phyloP scores from a whole-genome alignment of 2,329 filamentous ascomycete genomes.

The Pseudodiploospora longispora region DNA sequence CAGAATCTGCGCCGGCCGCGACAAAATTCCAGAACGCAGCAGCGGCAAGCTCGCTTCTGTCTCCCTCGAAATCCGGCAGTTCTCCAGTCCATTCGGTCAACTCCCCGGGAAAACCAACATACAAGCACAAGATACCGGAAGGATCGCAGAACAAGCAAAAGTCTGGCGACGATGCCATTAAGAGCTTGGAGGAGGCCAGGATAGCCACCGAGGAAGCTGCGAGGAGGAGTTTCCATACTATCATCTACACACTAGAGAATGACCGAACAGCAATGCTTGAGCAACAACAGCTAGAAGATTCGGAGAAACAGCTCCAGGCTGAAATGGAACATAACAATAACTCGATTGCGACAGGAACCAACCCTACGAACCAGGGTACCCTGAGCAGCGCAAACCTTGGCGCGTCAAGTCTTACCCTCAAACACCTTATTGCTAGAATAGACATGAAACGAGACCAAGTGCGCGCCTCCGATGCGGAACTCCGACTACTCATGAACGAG shows the following conservation, averaged over 20 bases:
- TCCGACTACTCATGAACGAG: constrained; percentile 90
- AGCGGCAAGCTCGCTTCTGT: constrained; percentile 52
- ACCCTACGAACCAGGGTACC: constrained; percentile 68
- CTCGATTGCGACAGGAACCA: constrained; percentile 40
- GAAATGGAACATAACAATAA: constrained; percentile 71
- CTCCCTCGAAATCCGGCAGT: constrained; percentile 62
- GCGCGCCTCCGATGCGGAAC: constrained; percentile 82
- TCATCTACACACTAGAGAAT: constrained; percentile 93
- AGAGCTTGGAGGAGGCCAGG: constrained; percentile 86
- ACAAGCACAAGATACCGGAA: constrained; percentile 45
- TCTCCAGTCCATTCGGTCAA: constrained; percentile 55
- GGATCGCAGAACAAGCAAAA: constrained; percentile 49
- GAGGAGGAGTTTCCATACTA: constrained; percentile 81
- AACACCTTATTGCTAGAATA: constrained; percentile 93
- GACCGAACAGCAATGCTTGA: constrained; percentile 95
- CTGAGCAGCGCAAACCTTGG: constrained; percentile 91
- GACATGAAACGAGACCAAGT: constrained; percentile 89
- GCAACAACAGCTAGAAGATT: constrained; percentile 92
- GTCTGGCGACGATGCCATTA: constrained; percentile 79
- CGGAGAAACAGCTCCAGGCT: constrained; percentile 90
- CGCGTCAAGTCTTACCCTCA: constrained; percentile 89
- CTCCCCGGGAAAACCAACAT: constrained; percentile 50
- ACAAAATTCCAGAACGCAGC: constrained; percentile 44
- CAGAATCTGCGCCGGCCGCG: constrained; percentile 44
- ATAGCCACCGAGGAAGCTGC: constrained; percentile 84